Conservation (phyloP, 768 basidiomycete genomes). For the Podaxis mareebaensis region DNA sequence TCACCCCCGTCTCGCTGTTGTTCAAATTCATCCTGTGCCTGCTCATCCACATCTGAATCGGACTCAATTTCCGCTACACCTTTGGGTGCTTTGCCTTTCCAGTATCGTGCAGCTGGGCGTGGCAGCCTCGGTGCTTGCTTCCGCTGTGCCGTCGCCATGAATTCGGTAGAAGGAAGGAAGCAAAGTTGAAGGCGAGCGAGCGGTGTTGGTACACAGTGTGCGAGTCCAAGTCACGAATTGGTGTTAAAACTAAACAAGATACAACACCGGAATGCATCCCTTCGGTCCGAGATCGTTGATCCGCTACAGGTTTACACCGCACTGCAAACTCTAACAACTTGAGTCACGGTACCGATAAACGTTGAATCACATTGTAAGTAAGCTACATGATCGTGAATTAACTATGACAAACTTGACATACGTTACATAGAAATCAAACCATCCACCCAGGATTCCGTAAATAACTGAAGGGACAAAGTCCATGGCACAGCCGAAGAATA, state of each 20-base stretch:
- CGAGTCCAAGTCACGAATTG: neutral
- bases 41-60: constrained; percentile 67
- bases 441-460: neutral
- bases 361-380: neutral
- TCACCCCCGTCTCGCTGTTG: constrained; percentile 48
- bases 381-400: neutral
- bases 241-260: constrained; percentile 7
- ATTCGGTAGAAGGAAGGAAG: neutral
- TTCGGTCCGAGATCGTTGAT: constrained; percentile 2
- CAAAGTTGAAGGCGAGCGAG: neutral
- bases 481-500: neutral
- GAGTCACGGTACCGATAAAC: neutral
- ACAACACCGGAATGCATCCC: constrained; percentile 6
- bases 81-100: constrained; percentile 89
- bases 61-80: constrained; percentile 59
- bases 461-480: neutral
- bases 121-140: constrained; percentile 79
- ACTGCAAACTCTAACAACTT: too few species aligned
- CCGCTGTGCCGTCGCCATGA: constrained; percentile 34
- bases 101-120: constrained; percentile 83
- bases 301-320: neutral
- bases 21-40: constrained; percentile 35
- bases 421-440: neutral
- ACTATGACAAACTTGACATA: neutral
- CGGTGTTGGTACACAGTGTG: neutral